A percentile compares a stretch with the other conserved stretches of the same genome.
Evolutionary conservation across 495 filamentous ascomycete species (phyloP).

Genomic region (Aspergillus asperescens): DNA sequence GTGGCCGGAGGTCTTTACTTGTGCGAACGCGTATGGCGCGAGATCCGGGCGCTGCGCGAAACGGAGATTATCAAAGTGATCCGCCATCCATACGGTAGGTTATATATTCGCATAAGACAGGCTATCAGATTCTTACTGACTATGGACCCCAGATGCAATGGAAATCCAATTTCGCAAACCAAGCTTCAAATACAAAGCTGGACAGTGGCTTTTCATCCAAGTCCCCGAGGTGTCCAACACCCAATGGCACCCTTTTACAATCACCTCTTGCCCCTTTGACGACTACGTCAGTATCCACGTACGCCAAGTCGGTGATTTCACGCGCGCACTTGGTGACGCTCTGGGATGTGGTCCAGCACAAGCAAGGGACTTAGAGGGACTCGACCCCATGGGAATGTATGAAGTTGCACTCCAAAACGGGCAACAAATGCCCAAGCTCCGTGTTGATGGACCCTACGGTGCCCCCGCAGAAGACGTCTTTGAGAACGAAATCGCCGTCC

Average conservation of each 20-base stretch:
- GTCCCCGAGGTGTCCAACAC: constrained; percentile 78
- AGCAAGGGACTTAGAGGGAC: constrained; percentile 74
- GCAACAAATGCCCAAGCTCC: constrained; percentile 78
- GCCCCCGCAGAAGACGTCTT: constrained; percentile 91
- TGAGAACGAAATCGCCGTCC: constrained; percentile 95
- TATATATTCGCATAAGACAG: not conserved
- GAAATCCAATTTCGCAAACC: constrained; percentile 97
- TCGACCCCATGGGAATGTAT: constrained; percentile 96
- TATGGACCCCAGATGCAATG: constrained; percentile 64
- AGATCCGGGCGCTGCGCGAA: constrained; percentile 71
- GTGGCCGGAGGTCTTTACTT: constrained; percentile 83
- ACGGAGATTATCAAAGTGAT: constrained; percentile 92
- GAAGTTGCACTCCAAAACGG: constrained; percentile 94
- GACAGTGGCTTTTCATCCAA: constrained; percentile 96
- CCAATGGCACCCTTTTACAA: constrained; percentile 99
- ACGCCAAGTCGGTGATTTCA: constrained; percentile 96
- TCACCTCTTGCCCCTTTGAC: constrained; percentile 96
- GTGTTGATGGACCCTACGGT: constrained; percentile 94
- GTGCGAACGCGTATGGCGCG: constrained; percentile 82
- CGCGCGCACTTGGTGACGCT: constrained; percentile 79
- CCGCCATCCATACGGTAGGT: constrained; percentile 90
- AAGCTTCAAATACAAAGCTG: constrained; percentile 95
- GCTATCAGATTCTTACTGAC: constrained; percentile 14
- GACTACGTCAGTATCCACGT: constrained; percentile 91
- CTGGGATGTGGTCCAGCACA: constrained; percentile 85